phyloP scores from a whole-genome alignment of 1,284 basidiomycete genomes.

The Fomitiporia mediterranea region DNA sequence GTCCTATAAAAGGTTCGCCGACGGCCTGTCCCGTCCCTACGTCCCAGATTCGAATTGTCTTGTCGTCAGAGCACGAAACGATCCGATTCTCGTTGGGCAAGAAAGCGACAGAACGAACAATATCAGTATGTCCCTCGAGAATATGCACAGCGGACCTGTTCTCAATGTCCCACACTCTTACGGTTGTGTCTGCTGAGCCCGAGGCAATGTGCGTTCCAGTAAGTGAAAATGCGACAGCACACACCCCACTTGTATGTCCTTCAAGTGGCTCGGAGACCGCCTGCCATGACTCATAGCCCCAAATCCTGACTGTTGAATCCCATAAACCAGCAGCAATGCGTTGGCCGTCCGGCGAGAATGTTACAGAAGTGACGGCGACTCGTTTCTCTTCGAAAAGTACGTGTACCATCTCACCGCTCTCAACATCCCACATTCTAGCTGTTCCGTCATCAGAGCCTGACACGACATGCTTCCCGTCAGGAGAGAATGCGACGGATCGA shows the following conservation, averaged over 20 bases:
- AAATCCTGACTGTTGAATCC: not conserved
- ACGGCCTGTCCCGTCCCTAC: too few species aligned
- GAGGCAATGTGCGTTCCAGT: too few species aligned
- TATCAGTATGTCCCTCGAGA: too few species aligned
- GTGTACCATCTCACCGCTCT: not conserved
- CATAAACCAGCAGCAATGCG: constrained; percentile 3
- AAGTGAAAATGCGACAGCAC: too few species aligned
- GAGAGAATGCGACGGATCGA: not conserved
- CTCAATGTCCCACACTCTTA: too few species aligned
- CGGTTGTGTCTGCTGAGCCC: too few species aligned
- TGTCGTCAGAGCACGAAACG: too few species aligned
- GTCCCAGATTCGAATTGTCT: too few species aligned
- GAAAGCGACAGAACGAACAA: too few species aligned
- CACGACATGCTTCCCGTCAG: not conserved
- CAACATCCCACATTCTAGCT: not conserved
- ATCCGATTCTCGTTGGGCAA: too few species aligned
- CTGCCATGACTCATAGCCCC: constrained; percentile 6
- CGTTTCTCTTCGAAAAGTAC: not conserved
- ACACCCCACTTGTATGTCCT: not conserved
- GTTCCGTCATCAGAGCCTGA: not conserved
- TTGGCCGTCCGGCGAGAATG: constrained; percentile 6
- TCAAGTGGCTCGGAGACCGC: not conserved
- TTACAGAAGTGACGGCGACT: not conserved
- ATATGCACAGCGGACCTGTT: too few species aligned
- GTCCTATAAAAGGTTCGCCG: too few species aligned